Base-by-base conservation (phyloP, 2,329 filamentous ascomycete genomes). In the Lojkania enalia region DNA sequence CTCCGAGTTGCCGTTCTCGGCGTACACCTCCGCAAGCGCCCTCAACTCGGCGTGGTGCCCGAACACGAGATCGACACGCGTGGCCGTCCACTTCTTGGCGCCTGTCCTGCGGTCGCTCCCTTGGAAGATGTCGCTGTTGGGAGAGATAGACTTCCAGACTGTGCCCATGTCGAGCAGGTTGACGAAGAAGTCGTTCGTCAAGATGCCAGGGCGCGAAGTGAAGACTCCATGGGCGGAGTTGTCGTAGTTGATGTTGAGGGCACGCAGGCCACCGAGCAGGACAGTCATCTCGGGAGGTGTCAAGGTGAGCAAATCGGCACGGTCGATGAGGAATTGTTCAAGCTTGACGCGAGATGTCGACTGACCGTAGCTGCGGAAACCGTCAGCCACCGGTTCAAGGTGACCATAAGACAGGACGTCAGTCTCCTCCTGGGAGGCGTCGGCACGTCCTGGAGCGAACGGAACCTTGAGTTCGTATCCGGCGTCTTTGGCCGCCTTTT, bases 181-280 rank as follows among this genome's bases (percentile, higher is more conserved):
- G 70, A 88, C 79, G 63, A 91, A 91, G 78, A 89, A 91, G 73
- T 90, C 87, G 70, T 87, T 90, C 62, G 83, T 87, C 58, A 91
- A 76, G 56, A 81, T 71, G 31, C 87, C 87, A 1, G 85, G 84
- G 5, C 75, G 76, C 56, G 77, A 76, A 44, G 87, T 91, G 61
- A 90, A 77, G 46, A 90, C 78, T 47, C 87, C 87, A 46, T 81
- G 70, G 18, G 74, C 64, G 0, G 85, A 88, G 31, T 83, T 83
- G 57, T 90, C 85, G 51, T 77, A 88, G 76, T 90, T 91, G 65
- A 80, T 74, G 63, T 82, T 81, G 40, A 91, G 74, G 1, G 77
- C 80, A 55, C 87, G 86, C 42, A 91, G 74, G 67, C 87, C 87
- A 54, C 87, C 87, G 16, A 90, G 69, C 0, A 90, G 77, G 4